These are phyloP conservation scores for Neltuma alba DNA, from an alignment of 306 rosid species.

Conservation along the genomic window DNA sequence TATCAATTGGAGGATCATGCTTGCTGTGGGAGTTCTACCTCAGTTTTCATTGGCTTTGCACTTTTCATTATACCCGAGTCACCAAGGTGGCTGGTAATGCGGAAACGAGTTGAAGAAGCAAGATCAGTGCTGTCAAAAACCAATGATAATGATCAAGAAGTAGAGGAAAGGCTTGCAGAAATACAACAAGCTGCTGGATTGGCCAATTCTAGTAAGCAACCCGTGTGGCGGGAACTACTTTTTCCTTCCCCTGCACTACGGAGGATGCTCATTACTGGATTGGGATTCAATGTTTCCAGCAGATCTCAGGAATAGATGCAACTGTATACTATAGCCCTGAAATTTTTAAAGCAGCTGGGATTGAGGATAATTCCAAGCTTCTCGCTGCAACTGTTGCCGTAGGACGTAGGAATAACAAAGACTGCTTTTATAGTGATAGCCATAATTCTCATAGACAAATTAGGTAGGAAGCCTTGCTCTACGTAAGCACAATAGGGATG, in stretches of 20 bases:
- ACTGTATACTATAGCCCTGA: slow-evolving; percentile 83
- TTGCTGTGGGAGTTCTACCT: slow-evolving; percentile 79
- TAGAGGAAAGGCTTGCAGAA: slow-evolving; percentile 76
- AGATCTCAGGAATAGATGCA: slow-evolving; percentile 84
- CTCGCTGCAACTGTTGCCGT: slow-evolving; percentile 85
- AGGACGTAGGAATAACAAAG: slow-evolving; percentile 71
- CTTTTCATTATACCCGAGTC: slow-evolving; percentile 83
- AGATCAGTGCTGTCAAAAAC: slow-evolving; percentile 73
- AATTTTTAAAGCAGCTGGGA: slow-evolving; percentile 69
- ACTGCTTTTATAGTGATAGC: slow-evolving; percentile 71
- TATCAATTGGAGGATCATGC: slow-evolving; percentile 84
- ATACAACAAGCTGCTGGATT: slow-evolving; percentile 67
- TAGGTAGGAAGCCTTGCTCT: slow-evolving; percentile 77
- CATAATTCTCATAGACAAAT: slow-evolving; percentile 61
- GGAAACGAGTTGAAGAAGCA: slow-evolving; percentile 70
- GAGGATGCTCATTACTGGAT: slow-evolving; percentile 72
- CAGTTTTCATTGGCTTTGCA: slow-evolving; percentile 72
- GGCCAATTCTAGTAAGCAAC: slow-evolving; percentile 46
- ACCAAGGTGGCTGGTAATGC: slow-evolving; percentile 81
- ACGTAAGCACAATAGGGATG: slow-evolving; percentile 81
- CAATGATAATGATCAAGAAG: slow-evolving; percentile 64
- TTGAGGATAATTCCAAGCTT: slow-evolving; percentile 55
- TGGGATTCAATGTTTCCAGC: slow-evolving; percentile 86
- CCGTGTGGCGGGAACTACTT: slow-evolving; percentile 62
- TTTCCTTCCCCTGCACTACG: slow-evolving; percentile 62